Conservation (phyloP, 1,284 basidiomycete genomes). For the Stygiomarasmius scandens region DNA sequence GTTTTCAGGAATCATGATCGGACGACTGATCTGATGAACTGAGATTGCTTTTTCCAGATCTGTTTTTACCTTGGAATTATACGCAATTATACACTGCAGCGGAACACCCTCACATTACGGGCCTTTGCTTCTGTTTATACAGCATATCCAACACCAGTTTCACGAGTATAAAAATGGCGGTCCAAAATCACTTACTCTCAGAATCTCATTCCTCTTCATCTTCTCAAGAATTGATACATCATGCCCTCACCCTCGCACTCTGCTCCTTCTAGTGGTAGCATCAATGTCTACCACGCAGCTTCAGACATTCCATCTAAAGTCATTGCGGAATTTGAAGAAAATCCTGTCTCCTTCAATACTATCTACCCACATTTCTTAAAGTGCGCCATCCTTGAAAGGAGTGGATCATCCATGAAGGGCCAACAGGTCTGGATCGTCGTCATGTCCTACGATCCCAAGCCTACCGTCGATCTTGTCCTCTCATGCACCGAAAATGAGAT, state of each 20-base stretch:
- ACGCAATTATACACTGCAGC: not conserved
- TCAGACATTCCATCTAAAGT: conserved; percentile 32
- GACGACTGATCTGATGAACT: no score
- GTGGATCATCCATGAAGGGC: not conserved
- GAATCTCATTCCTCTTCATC: no score
- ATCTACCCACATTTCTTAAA: conserved; percentile 54
- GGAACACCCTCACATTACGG: not conserved
- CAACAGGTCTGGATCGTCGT: conserved; percentile 55
- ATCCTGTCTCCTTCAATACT: conserved; percentile 52
- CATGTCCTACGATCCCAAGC: conserved; percentile 15
- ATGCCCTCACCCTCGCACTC: no score
- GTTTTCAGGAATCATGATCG: no score
- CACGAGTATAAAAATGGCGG: no score
- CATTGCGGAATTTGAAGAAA: conserved; percentile 39
- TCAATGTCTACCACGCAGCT: conserved; percentile 22
- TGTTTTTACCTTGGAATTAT: no score
- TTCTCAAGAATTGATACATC: no score
- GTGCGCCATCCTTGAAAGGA: conserved; percentile 23
- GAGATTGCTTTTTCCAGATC: no score
- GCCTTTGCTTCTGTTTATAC: not conserved
- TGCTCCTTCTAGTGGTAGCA: no score
- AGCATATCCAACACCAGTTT: not conserved
- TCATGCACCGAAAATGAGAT: conserved; percentile 56
- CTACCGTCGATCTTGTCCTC: conserved; percentile 53
- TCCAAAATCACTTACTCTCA: no score